Base-by-base conservation (phyloP, 768 basidiomycete genomes). In the Clathrus columnatus region DNA sequence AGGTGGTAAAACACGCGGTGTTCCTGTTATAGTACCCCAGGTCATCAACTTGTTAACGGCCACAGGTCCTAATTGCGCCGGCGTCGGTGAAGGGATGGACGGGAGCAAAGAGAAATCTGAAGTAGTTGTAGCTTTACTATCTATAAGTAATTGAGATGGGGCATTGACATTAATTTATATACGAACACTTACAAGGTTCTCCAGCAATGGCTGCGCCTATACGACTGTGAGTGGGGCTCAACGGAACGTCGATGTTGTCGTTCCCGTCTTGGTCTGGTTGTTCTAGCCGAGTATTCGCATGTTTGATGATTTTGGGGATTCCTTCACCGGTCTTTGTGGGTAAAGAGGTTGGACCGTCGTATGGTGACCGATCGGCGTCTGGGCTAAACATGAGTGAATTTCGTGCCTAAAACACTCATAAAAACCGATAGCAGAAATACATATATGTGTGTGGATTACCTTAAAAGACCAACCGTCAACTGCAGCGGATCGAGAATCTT, bases 331-430 rank as follows among this genome's bases (percentile, higher is more conserved):
- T 29, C n/a, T 68, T 57, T 23, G 63, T 57, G 47, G 67, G 23
- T 30, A 67, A 55, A 50, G 69, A 62, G 3, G 64, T 63, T 46
- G 70, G 68, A 3, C 71, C 68, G 64, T 84, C 77, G 63, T 92
- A 89, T 1, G 91, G 89, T 20, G 86, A 81, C 45, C 80, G 75
- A 65, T 99, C 87, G 24, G 90, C 91, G 63, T 96, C 96, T 1
- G 96, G 94, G 0, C 86, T 66, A 64, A 97, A 99, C 91, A 96
- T 96, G 51, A 99, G 75, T 3, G 89, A 84, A 70, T 99, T 99
- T 56, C 96, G 84, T 24, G 91, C 79, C 93, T 96, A 62, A 2
- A 20, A 41, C 54, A 50, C 50, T 47, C 32, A 5, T 36, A 30
- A 54, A 20, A 6, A 28, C 17, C 26, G 7, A 26, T 17, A 44